These are phyloP conservation scores for Dalechampia spathulata DNA, from an alignment of 441 rosid species.

Conservation along the genomic window DNA sequence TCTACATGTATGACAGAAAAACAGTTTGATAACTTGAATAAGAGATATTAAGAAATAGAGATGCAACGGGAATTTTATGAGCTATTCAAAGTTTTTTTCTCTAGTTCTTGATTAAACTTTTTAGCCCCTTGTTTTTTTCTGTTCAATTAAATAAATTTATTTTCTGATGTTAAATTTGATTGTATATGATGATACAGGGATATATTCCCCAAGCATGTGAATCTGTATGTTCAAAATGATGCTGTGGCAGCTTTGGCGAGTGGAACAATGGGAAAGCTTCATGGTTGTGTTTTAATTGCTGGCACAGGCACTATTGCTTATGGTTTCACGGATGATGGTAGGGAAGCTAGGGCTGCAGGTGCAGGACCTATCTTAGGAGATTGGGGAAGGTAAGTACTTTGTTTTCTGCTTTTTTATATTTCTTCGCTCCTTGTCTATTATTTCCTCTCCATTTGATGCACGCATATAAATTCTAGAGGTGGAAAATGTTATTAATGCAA, in stretches of 20 bases:
- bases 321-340: constrained; percentile 86
- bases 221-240: constrained; percentile 85
- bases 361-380: constrained; percentile 97
- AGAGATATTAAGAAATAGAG: not conserved
- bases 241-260: constrained; percentile 94
- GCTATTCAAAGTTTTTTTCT: not conserved
- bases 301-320: constrained; percentile 96
- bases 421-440: not conserved
- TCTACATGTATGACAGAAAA: not conserved
- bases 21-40: not conserved
- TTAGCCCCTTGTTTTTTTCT: not conserved
- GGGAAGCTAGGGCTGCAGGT: constrained; percentile 90
- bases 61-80: not conserved
- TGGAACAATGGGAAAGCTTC: constrained; percentile 95
- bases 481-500: too few relatives aligned
- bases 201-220: constrained; percentile 67
- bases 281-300: constrained; percentile 96
- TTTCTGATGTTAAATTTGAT: not conserved
- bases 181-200: constrained; percentile 38
- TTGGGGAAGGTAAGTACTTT: constrained; percentile 69
- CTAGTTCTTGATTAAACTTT: not conserved
- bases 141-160: not conserved
- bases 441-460: not conserved
- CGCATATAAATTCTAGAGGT: not conserved
- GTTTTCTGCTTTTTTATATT: not conserved